A percentile compares a stretch with the other conserved stretches of the same genome.
Evolutionary conservation across 257 asterid species (phyloP).

Genomic region (Solanum verrucosum): DNA sequence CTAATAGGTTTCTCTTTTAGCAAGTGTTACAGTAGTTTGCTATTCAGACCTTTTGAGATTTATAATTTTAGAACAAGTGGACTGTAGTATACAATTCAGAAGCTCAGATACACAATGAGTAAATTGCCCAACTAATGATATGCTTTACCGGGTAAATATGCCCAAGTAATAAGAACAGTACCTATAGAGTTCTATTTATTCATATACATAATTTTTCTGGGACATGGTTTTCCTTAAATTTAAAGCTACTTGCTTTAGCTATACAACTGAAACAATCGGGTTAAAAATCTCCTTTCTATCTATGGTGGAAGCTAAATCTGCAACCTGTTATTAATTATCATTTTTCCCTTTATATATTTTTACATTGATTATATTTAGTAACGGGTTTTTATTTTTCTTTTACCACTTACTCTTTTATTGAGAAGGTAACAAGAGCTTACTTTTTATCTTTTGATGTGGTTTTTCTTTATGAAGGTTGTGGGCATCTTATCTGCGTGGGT

Average conservation of each 20-base stretch:
- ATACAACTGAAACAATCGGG: neutral
- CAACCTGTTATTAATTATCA: neutral
- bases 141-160: neutral
- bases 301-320: neutral
- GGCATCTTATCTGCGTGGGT: neutral
- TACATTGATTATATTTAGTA: neutral
- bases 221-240: neutral
- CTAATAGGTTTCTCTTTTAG: neutral
- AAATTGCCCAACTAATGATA: neutral
- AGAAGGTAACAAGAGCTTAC: neutral
- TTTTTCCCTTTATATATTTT: neutral
- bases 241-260: neutral
- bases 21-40: neutral
- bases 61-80: neutral
- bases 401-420: neutral
- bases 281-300: neutral
- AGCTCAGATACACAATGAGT: neutral
- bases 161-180: neutral
- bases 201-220: neutral
- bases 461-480: slow-evolving; percentile 3
- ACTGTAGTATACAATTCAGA: neutral
- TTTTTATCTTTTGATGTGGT: slow-evolving; percentile 47
- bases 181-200: neutral
- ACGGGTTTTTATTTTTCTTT: neutral
- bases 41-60: neutral